Evolutionary conservation across 352 stramenopile species (phyloP).

Genomic region (Globisporangium okanoganense): DNA sequence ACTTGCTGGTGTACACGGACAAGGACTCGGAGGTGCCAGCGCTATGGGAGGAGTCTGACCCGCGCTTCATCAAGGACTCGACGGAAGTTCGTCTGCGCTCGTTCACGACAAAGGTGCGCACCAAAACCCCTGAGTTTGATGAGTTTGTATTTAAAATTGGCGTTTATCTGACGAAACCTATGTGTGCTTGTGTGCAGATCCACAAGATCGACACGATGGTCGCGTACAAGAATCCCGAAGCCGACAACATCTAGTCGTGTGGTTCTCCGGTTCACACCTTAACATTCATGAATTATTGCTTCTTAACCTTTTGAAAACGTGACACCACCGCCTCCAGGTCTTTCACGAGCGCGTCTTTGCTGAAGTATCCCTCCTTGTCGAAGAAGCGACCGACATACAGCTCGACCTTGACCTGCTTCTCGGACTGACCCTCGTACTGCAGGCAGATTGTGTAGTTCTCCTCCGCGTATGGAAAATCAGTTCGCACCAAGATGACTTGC

Average conservation of each 20-base stretch:
- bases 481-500: constrained; percentile 55
- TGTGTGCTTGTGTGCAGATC: constrained; percentile 52
- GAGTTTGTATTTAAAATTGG: constrained; percentile 14
- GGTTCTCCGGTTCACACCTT: constrained; percentile 10
- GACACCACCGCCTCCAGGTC: constrained; percentile 54
- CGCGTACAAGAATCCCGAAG: constrained; percentile 93
- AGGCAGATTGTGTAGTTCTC: constrained; percentile 69
- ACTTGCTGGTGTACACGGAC: constrained; percentile 98
- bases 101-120: constrained; percentile 95
- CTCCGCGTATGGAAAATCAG: constrained; percentile 64
- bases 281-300: constrained; percentile 49
- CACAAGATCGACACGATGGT: constrained; percentile 99
- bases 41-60: constrained; percentile 98
- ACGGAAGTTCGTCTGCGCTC: constrained; percentile 97
- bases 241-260: constrained; percentile 52
- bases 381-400: constrained; percentile 86
- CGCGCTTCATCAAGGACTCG: constrained; percentile 97
- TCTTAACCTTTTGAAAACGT: constrained; percentile 71
- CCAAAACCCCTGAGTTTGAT: not conserved
- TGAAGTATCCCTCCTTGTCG: constrained; percentile 83
- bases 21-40: constrained; percentile 93
- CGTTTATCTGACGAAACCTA: constrained; percentile 16
- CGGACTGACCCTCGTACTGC: constrained; percentile 34
- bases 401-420: constrained; percentile 49
- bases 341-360: constrained; percentile 72